These are phyloP conservation scores for Eremomyces bilateralis DNA, from an alignment of 495 filamentous ascomycete species.

Conservation along the genomic window DNA sequence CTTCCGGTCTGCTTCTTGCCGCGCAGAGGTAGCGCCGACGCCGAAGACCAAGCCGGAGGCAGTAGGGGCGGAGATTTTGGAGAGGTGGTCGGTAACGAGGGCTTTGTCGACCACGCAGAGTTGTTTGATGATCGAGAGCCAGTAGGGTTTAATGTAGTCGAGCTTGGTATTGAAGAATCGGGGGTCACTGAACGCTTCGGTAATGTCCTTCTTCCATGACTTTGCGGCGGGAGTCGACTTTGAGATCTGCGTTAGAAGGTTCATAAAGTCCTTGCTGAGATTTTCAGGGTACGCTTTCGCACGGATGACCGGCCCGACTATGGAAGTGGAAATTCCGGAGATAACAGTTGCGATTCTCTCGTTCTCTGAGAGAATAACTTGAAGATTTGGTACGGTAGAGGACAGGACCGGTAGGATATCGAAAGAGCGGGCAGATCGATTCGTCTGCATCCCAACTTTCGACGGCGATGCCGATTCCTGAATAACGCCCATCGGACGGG, in stretches of 20 bases:
- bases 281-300: conserved; percentile 80
- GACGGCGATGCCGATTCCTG: conserved; percentile 5
- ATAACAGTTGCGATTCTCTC: conserved; percentile 64
- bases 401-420: conserved; percentile 55
- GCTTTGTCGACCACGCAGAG: conserved; percentile 76
- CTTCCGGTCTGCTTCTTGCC: conserved; percentile 80
- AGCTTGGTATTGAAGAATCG: conserved; percentile 55
- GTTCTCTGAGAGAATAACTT: conserved; percentile 65
- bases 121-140: conserved; percentile 67
- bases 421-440: conserved; percentile 18
- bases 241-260: conserved; percentile 55
- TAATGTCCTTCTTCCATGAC: conserved; percentile 78
- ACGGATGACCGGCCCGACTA: conserved; percentile 64
- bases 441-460: background rate
- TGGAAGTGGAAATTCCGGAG: conserved; percentile 56
- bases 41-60: conserved; percentile 97
- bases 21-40: conserved; percentile 84
- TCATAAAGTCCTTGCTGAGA: conserved; percentile 44
- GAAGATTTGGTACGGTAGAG: conserved; percentile 56
- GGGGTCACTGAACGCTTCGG: conserved; percentile 76
- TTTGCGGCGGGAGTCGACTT: conserved; percentile 63
- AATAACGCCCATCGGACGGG: conserved; percentile 32
- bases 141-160: conserved; percentile 41
- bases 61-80: conserved; percentile 59
- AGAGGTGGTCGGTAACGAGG: conserved; percentile 57